Conservation (phyloP, 345 rosid genomes). For the Eucalyptus sp. region DNA sequence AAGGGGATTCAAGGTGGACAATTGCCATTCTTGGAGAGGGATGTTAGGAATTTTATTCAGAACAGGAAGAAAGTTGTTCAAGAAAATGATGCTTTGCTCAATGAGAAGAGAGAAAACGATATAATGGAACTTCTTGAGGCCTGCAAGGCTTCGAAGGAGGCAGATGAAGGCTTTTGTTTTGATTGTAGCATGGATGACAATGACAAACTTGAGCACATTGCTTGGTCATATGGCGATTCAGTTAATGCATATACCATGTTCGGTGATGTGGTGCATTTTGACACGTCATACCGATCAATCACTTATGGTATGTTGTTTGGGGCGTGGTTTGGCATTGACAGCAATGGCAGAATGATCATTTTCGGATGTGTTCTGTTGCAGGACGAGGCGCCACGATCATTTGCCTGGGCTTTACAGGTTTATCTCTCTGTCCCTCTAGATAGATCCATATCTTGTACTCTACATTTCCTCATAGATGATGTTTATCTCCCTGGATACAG, state of each 20-base stretch:
- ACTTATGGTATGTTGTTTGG: conserved; percentile 80
- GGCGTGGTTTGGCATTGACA: conserved; percentile 68
- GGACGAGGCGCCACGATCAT: conserved; percentile 58
- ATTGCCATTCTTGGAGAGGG: conserved; percentile 86
- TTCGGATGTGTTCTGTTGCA: conserved; percentile 80
- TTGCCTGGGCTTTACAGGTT: conserved; percentile 95
- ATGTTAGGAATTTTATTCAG: conserved; percentile 86
- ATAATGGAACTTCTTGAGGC: conserved; percentile 63
- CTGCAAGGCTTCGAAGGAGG: conserved; percentile 58
- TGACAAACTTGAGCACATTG: conserved; percentile 67
- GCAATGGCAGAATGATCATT: conserved; percentile 50
- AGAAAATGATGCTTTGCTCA: conserved; percentile 75
- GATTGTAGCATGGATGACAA: conserved; percentile 56
- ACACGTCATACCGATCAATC: conserved; percentile 61
- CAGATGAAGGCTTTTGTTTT: conserved; percentile 53
- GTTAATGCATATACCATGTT: conserved; percentile 40
- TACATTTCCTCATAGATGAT: conserved; percentile 6
- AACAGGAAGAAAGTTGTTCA: conserved; percentile 75
- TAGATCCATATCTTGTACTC: background rate
- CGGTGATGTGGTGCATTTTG: conserved; percentile 78
- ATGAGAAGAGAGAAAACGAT: conserved; percentile 72
- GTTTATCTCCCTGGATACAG: conserved; percentile 45
- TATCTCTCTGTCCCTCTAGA: background rate
- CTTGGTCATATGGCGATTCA: conserved; percentile 76
- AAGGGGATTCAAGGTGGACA: conserved; percentile 84